A percentile compares a stretch with the other conserved stretches of the same genome.
phyloP scores from a whole-genome alignment of 148 eudicot species.

The Agrostemma githago region DNA sequence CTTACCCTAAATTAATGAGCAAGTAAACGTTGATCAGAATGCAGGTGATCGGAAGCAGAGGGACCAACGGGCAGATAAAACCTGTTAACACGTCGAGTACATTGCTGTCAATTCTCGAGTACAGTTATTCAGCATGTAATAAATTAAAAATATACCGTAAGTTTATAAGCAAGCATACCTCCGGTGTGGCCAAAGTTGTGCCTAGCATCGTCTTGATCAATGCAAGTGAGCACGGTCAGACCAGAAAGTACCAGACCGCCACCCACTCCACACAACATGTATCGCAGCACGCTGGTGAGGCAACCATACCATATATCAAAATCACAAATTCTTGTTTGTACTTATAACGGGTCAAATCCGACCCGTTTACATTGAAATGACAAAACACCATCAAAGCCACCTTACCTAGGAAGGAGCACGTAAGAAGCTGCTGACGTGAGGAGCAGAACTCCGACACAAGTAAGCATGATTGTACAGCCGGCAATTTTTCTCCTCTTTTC shows the following conservation, averaged over 20 bases:
- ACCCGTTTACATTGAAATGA: too few relatives aligned
- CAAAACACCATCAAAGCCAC: background rate
- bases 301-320: background rate
- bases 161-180: constrained; percentile 34
- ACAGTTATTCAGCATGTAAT: background rate
- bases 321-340: background rate
- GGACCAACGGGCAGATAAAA: constrained; percentile 59
- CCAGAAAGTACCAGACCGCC: constrained; percentile 41
- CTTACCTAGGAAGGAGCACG: constrained; percentile 38
- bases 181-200: constrained; percentile 53
- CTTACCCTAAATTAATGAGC: constrained; percentile 65
- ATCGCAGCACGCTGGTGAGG: constrained; percentile 30
- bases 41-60: constrained; percentile 51
- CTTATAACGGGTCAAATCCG: too few relatives aligned
- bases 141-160: background rate
- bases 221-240: constrained; percentile 47
- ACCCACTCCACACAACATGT: constrained; percentile 43
- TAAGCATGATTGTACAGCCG: constrained; percentile 44
- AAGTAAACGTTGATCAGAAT: constrained; percentile 65
- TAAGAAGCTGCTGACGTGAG: constrained; percentile 52
- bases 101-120: background rate
- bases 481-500: constrained; percentile 40
- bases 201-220: constrained; percentile 56
- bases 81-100: constrained; percentile 36
- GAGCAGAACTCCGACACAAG: constrained; percentile 40